These are phyloP conservation scores for Hsuehochloa calcarea DNA, from an alignment of 176 grass and related monocot genomes.

Conservation along the genomic window DNA sequence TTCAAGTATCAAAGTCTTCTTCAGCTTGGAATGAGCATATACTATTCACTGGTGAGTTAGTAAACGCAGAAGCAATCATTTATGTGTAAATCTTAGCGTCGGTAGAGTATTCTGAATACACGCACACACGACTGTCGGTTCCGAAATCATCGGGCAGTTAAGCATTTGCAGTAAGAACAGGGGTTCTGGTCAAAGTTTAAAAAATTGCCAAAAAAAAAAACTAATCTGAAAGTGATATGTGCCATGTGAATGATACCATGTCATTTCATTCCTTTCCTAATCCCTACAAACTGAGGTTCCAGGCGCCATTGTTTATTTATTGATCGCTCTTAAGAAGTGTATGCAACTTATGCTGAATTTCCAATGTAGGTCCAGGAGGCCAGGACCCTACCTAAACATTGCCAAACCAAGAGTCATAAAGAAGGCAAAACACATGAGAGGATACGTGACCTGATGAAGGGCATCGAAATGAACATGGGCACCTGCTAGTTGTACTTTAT, in stretches of 20 bases:
- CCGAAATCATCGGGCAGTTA: conserved; percentile 20
- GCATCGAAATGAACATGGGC: neutral
- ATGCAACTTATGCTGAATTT: conserved; percentile 14
- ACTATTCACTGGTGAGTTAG: neutral
- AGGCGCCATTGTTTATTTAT: conserved; percentile 4
- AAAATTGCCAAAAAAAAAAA: neutral
- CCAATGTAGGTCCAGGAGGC: neutral
- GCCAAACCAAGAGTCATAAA: neutral
- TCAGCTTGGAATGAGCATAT: neutral
- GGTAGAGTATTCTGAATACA: neutral
- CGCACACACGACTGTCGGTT: conserved; percentile 4
- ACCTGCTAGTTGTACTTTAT: neutral
- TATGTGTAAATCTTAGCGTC: neutral
- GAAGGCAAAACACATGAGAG: neutral
- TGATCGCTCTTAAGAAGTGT: neutral
- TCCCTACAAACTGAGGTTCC: neutral
- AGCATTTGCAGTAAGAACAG: conserved; percentile 3
- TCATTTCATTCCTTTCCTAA: neutral
- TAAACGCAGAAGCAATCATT: too few relatives aligned
- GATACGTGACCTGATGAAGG: neutral
- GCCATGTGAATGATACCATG: neutral
- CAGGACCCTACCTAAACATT: conserved; percentile 5
- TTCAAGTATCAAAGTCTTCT: neutral
- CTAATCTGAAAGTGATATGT: neutral
- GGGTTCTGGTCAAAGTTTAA: neutral